Evolutionary conservation across 768 basidiomycete species (phyloP), one percentile per base, ranked within the genome.

Genomic region (Psilocybe tampanensis): DNA sequence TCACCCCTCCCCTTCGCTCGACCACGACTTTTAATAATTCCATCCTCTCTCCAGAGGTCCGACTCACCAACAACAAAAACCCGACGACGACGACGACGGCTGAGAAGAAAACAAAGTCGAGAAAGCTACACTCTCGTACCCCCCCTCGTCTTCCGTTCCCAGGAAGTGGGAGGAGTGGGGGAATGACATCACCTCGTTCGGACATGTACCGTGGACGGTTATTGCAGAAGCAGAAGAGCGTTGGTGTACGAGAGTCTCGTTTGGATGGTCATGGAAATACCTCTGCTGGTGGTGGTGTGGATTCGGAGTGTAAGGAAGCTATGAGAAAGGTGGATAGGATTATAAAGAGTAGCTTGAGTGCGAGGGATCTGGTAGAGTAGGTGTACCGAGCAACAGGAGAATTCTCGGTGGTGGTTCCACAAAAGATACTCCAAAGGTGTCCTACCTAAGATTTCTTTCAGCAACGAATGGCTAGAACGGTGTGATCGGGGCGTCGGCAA

Each of bases 251-350:
- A n/a, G n/a, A n/a, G n/a, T n/a, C n/a, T n/a, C n/a, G n/a, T n/a
- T n/a, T n/a, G 29, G 29, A 29, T 29, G 29, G 9, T 29, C 29
- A 29, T 29, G 29, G 29, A 29, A 9, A 29, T 29, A 29, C 29
- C 29, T n/a, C n/a, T n/a, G n/a, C n/a, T n/a, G n/a, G n/a, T n/a
- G n/a, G n/a, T n/a, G 29, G 3, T 13, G 11, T 26, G 29, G 33
- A 34, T 34, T 15, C 49, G 42, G 29, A 44, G 15, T 60, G 59
- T 42, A 69, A 67, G 15, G 65, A 60, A 11, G 67, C 71, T 52
- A 52, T 76, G 17, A 61, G 49, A 54, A 71, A 60, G 47, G 74
- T 80, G 2, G 72, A 73, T 26, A 67, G 71, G 18, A 75, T 79
- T 19, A 64, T 79, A 26, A 64, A 68, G 19, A 64, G 58, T 52